These are phyloP conservation scores for Echium plantagineum DNA, from an alignment of 257 asterid species.

Conservation along the genomic window DNA sequence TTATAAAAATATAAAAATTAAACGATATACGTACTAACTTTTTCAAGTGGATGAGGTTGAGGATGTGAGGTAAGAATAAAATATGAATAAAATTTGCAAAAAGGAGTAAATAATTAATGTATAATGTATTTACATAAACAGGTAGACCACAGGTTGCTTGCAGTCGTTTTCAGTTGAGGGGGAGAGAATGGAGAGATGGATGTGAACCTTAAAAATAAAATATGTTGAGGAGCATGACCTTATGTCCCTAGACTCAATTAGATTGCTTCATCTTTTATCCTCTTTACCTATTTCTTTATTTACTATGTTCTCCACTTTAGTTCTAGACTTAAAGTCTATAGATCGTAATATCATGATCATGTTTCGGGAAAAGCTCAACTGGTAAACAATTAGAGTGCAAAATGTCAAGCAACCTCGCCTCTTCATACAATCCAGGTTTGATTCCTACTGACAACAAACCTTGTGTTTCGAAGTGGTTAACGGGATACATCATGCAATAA, in stretches of 20 bases:
- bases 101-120: not conserved
- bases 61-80: too few species aligned
- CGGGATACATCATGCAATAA: too few species aligned
- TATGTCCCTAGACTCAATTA: constrained; percentile 16
- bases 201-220: constrained; percentile 24
- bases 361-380: too few species aligned
- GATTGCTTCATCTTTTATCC: constrained; percentile 16
- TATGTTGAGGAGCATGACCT: constrained; percentile 18
- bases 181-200: constrained; percentile 11
- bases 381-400: too few species aligned
- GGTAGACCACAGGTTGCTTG: constrained; percentile 40
- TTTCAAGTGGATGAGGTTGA: too few species aligned
- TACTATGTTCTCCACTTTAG: not conserved
- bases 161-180: constrained; percentile 32
- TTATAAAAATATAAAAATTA: too few species aligned
- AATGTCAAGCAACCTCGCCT: too few species aligned
- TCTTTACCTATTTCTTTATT: constrained; percentile 2
- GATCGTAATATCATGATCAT: too few species aligned
- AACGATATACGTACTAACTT: too few species aligned
- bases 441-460: too few species aligned
- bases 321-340: not conserved
- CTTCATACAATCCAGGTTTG: too few species aligned
- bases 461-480: too few species aligned
- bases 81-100: constrained; percentile 3
- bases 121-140: constrained; percentile 1